These are phyloP conservation scores for Metrosideros polymorpha DNA, from an alignment of 441 rosid genomes.

Conservation along the genomic window DNA sequence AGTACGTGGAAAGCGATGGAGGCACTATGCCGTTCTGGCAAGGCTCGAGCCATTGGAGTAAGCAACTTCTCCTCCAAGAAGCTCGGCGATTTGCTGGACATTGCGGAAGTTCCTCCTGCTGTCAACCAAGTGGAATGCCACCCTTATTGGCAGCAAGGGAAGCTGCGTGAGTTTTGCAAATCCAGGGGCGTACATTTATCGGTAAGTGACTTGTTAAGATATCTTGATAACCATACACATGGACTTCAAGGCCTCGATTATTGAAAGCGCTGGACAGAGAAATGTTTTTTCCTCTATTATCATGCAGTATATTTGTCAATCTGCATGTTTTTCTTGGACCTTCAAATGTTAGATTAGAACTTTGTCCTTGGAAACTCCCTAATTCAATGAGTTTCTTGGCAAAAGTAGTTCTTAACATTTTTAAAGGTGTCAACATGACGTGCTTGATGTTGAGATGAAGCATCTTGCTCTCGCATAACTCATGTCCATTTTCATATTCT, in stretches of 20 bases:
- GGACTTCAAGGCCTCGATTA: neutral
- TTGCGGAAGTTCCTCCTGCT: conserved; percentile 2
- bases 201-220: neutral
- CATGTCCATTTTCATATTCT: neutral
- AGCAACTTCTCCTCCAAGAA: conserved; percentile 10
- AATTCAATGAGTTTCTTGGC: neutral
- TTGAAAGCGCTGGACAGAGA: neutral
- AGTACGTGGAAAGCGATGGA: conserved; percentile 6
- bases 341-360: neutral
- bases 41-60: conserved; percentile 7
- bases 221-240: neutral
- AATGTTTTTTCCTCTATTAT: neutral
- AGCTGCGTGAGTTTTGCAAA: conserved; percentile 6
- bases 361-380: neutral
- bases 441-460: neutral
- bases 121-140: conserved; percentile 10
- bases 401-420: neutral
- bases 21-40: neutral
- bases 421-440: neutral
- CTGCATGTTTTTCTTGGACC: neutral
- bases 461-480: neutral
- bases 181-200: conserved; percentile 1
- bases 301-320: neutral
- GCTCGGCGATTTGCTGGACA: neutral
- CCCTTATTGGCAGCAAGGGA: conserved; percentile 4